Evolutionary conservation across 1,284 basidiomycete genomes (phyloP).

Genomic region (Malassezia globosa): DNA sequence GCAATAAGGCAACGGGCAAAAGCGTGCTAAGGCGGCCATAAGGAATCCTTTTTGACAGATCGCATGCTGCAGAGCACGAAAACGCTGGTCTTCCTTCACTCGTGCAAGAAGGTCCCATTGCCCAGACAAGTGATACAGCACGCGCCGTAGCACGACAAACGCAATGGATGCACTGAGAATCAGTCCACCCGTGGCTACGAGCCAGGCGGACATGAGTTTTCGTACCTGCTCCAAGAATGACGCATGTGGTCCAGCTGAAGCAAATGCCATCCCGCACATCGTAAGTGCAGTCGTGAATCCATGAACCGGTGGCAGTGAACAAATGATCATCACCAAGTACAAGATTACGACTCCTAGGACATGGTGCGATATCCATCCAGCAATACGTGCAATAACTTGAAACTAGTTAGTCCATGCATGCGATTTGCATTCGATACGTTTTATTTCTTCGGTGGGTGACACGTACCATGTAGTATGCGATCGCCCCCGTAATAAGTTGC

Average conservation of each 20-base stretch:
- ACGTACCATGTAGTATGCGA: conserved; percentile 21
- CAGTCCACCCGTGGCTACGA: conserved; percentile 27
- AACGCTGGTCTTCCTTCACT: conserved; percentile 24
- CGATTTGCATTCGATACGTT: no score
- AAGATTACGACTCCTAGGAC: conserved; percentile 20
- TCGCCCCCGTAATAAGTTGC: conserved; percentile 21
- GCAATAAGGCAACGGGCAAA: conserved; percentile 38
- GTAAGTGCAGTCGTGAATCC: conserved; percentile 39
- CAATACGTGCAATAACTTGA: conserved; percentile 6
- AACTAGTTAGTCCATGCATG: no score
- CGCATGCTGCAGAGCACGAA: conserved; percentile 31
- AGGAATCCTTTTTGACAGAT: conserved; percentile 23
- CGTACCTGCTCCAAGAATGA: background rate
- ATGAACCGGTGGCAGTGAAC: conserved; percentile 31
- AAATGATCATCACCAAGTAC: conserved; percentile 16
- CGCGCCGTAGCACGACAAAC: conserved; percentile 21
- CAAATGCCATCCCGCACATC: conserved; percentile 32
- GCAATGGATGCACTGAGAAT: conserved; percentile 27
- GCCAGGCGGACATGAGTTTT: conserved; percentile 25
- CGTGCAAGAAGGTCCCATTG: conserved; percentile 13
- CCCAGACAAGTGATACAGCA: conserved; percentile 17
- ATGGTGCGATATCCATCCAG: conserved; percentile 22
- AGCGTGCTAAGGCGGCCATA: conserved; percentile 37
- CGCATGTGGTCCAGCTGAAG: conserved; percentile 7
- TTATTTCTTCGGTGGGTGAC: no score